phyloP scores from a whole-genome alignment of 176 grass and related monocot species.

The Lolium multiflorum region DNA sequence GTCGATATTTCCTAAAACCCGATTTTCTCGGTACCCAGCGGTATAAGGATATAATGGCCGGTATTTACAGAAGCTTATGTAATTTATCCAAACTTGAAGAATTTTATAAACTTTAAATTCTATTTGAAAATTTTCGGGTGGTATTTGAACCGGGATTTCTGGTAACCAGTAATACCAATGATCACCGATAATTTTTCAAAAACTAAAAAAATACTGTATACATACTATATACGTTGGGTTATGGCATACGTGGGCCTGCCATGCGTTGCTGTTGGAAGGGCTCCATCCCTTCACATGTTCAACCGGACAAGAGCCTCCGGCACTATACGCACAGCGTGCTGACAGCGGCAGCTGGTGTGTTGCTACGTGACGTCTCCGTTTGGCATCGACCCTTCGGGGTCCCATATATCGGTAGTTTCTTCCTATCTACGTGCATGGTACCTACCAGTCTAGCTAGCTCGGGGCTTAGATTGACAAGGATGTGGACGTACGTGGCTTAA shows the following conservation, averaged over 20 bases:
- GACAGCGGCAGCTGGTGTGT: neutral
- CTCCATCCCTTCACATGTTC: conserved; percentile 3
- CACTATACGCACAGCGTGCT: neutral
- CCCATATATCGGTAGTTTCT: too few relatives aligned
- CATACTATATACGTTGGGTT: too few relatives aligned
- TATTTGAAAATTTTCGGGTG: too few relatives aligned
- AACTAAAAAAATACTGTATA: neutral
- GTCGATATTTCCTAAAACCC: too few relatives aligned
- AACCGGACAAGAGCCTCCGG: neutral
- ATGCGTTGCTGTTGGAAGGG: neutral
- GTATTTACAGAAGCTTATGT: too few relatives aligned
- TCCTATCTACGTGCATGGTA: neutral
- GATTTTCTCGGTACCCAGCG: too few relatives aligned
- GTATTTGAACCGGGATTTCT: too few relatives aligned
- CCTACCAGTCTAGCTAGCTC: neutral
- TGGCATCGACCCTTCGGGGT: neutral
- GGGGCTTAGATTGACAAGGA: neutral
- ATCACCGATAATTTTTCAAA: too few relatives aligned
- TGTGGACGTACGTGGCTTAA: neutral
- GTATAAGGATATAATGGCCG: too few relatives aligned
- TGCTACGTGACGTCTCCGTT: neutral
- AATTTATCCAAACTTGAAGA: too few relatives aligned
- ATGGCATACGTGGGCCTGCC: neutral
- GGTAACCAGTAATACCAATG: too few relatives aligned
- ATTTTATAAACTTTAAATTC: too few relatives aligned